Evolutionary conservation across 2,329 filamentous ascomycete species (phyloP), one percentile per base, ranked within the genome.

Genomic region (Xylariaceae sp.): DNA sequence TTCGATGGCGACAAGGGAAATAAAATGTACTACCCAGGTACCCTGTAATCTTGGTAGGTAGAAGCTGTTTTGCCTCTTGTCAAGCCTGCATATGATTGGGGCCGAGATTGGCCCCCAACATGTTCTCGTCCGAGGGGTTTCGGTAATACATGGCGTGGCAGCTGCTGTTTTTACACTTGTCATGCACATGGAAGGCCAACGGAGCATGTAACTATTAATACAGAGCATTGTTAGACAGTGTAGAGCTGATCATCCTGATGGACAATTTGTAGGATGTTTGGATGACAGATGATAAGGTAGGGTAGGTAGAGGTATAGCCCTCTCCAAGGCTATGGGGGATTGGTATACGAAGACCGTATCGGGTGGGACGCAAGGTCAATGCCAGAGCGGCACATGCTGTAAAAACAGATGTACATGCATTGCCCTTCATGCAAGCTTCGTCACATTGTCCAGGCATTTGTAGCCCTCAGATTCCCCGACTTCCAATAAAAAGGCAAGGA

Each of bases 401-500:
- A 40, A 42, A 22, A 13, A 16, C 22, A 16, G 22, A 29, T 7
- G 41, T 43, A 43, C 2, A n/a, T n/a, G n/a, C n/a, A 34, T 34
- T 34, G 32, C 4, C 13, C 21, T 37, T 18, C 36, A 37, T 37
- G 36, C 36, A 37, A n/a, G n/a, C 16, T 36, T 26, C 29, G 50
- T 57, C 56, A 53, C 57, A 58, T 42, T 41, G 45, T 32, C 34
- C 40, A 22, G 53, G 53, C 47, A 43, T 49, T 30, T 53, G 45
- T 47, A 44, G 46, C 47, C 19, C 16, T 36, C 9, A 43, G 49
- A 15, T 53, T 39, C 21, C 46, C 19, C 32, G 44, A 32, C 54
- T 54, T 58, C 56, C 58, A 62, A 65, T 54, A 55, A 60, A 57
- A 64, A 61, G 63, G 60, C 48, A 41, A 50, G 42, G 42, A 16